Percentiles rank a stretch among this genome's conserved stretches.
Evolutionary conservation across 805 yeast species (phyloP).

Genomic region (Wickerhamomyces tratensis): DNA sequence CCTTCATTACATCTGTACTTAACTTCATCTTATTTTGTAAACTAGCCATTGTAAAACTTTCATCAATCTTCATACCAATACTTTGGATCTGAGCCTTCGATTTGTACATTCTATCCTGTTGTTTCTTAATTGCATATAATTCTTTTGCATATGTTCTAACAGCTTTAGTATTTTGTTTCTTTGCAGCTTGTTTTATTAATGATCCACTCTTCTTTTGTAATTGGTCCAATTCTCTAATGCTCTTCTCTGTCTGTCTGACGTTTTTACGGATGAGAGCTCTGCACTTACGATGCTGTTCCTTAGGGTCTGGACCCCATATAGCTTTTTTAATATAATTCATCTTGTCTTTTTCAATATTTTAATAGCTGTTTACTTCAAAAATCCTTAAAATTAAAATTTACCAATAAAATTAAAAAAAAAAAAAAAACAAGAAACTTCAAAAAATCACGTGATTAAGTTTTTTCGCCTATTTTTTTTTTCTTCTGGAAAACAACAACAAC

Average conservation of each 20-base stretch:
- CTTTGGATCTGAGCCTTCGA: conserved; percentile 83
- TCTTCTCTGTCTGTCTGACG: conserved; percentile 71
- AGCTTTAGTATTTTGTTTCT: conserved; percentile 63
- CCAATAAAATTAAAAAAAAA: too few relatives aligned
- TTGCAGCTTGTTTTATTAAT: conserved; percentile 65
- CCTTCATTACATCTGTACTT: conserved; percentile 78
- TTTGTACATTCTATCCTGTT: conserved; percentile 60
- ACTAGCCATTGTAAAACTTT: conserved; percentile 80
- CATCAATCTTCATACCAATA: conserved; percentile 82
- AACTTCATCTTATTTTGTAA: conserved; percentile 73
- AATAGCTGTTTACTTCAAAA: too few relatives aligned
- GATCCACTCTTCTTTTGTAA: conserved; percentile 72
- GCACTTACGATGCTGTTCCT: conserved; percentile 73
- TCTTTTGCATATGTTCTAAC: conserved; percentile 81
- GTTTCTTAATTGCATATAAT: conserved; percentile 61
- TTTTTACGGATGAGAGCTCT: conserved; percentile 75
- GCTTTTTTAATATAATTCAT: conserved; percentile 85
- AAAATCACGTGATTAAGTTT: too few relatives aligned
- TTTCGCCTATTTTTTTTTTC: too few relatives aligned
- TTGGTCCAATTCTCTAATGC: conserved; percentile 44
- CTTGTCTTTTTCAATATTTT: not conserved
- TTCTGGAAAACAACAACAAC: too few relatives aligned
- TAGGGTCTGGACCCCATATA: conserved; percentile 95
- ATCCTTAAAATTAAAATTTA: too few relatives aligned
- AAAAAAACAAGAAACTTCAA: too few relatives aligned